Evolutionary conservation across 768 basidiomycete genomes (phyloP).

Genomic region (Tricholoma sp.): DNA sequence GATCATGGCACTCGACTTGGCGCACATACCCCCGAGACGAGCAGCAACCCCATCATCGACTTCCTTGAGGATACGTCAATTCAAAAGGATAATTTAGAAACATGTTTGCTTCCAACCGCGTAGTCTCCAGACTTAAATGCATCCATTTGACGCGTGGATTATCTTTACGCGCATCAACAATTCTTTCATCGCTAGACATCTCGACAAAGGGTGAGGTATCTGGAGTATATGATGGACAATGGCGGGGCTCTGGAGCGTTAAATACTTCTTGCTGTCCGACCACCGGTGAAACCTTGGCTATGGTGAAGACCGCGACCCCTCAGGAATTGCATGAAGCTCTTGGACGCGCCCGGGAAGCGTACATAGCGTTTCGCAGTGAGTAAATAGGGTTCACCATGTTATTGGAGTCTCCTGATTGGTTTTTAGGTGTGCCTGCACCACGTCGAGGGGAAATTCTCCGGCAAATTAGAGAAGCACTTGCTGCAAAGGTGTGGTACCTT

Average conservation of each 20-base stretch:
- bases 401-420: background rate
- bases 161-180: slow-evolving; percentile 64
- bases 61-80: background rate
- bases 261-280: slow-evolving; percentile 74
- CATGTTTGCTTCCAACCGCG: slow-evolving; percentile 26
- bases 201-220: slow-evolving; percentile 48
- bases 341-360: slow-evolving; percentile 69
- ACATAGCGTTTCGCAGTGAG: slow-evolving; percentile 55
- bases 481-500: slow-evolving; percentile 53
- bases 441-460: slow-evolving; percentile 83
- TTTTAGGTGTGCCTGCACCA: slow-evolving; percentile 68
- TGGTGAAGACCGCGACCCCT: slow-evolving; percentile 66
- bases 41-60: background rate
- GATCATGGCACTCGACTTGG: background rate
- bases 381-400: background rate
- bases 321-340: slow-evolving; percentile 68
- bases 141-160: slow-evolving; percentile 37
- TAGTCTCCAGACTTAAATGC: slow-evolving; percentile 9
- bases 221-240: slow-evolving; percentile 81
- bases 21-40: no score
- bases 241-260: slow-evolving; percentile 73
- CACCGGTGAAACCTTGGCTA: slow-evolving; percentile 80
- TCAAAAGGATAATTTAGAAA: background rate
- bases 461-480: slow-evolving; percentile 80
- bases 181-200: slow-evolving; percentile 64